phyloP scores from a whole-genome alignment of 352 stramenopile species.

The Globisporangium yorkense region DNA sequence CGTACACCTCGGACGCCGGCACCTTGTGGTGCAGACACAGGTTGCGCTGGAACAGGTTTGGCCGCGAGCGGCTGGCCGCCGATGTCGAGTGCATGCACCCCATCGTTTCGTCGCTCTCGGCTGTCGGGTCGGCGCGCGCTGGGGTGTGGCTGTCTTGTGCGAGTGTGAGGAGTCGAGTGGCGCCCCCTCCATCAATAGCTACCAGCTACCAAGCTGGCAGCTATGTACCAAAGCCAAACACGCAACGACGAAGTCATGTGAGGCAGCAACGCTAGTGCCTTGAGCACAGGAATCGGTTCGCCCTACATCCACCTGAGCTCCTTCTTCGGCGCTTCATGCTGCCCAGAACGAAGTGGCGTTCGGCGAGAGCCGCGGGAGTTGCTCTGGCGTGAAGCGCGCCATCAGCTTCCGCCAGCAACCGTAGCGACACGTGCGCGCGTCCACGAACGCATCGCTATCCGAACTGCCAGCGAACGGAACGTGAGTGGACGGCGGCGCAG shows the following conservation, averaged over 20 bases:
- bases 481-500: neutral
- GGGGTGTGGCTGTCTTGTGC: neutral
- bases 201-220: no score
- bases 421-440: constrained; percentile 56
- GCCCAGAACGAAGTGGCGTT: constrained; percentile 62
- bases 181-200: no score
- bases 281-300: no score
- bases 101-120: constrained; percentile 22
- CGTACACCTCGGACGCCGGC: constrained; percentile 40
- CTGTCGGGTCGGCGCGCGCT: neutral
- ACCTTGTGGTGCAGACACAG: constrained; percentile 69
- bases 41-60: constrained; percentile 77
- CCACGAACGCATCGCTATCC: constrained; percentile 20
- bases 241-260: no score
- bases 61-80: constrained; percentile 28
- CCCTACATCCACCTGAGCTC: no score
- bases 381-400: constrained; percentile 18
- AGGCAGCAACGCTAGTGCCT: no score
- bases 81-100: constrained; percentile 53
- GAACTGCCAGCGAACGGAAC: neutral
- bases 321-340: neutral
- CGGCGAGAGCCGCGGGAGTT: constrained; percentile 40
- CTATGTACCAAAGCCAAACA: no score
- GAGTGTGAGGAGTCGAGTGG: neutral
- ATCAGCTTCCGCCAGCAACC: constrained; percentile 61